Base-by-base conservation (phyloP, 164 flowering plant species). In the Tetracentron sinense region DNA sequence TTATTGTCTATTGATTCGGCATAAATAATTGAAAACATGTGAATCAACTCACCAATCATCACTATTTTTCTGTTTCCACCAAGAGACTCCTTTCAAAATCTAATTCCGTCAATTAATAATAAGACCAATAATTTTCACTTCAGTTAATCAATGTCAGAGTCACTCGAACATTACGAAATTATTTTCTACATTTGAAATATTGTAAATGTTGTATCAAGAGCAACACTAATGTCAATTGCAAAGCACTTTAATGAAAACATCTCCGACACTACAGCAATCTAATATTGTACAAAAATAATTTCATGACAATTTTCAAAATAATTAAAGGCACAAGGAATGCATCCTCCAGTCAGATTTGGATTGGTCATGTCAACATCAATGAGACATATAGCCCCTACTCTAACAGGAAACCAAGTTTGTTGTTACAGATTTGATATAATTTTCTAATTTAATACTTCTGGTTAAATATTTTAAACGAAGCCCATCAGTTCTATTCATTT, bases 21-120 rank as follows among this genome's bases (percentile, higher is more conserved):
- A 51, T 6, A 28, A 59, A 23, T 1, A 53, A 29, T 12, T 11
- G 30, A n/a, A 54, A 3, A 20, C 22, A 30, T 42, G 10, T 4
- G 58, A n/a, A 47, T 55, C 20, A 73, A 48, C 82, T 54, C 78
- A 95, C 99, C 99, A 58, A 95, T 95, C 99, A 95, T 95, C 53
- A 92, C 82, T 0, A 97, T 95, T 72, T 87, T 92, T 83, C 97
- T 89, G 68, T 95, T 95, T 60, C 99, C 99, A 47, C 99, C 99
- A 30, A 95, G 89, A 30, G 99, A 95, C 74, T 95, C 99, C 99
- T 95, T 65, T 20, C n/a, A n/a, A 78, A 68, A 67, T 46, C 11
- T 29, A 70, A 64, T 44, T n/a, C 17, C 8, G 23, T 16, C 27
- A 30, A 30, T 14, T n/a, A 49, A 15, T 20, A 22, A 1, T 25